These are phyloP conservation scores for Gypsophila paniculata DNA, from an alignment of 179 eudicot genomes.

Conservation along the genomic window DNA sequence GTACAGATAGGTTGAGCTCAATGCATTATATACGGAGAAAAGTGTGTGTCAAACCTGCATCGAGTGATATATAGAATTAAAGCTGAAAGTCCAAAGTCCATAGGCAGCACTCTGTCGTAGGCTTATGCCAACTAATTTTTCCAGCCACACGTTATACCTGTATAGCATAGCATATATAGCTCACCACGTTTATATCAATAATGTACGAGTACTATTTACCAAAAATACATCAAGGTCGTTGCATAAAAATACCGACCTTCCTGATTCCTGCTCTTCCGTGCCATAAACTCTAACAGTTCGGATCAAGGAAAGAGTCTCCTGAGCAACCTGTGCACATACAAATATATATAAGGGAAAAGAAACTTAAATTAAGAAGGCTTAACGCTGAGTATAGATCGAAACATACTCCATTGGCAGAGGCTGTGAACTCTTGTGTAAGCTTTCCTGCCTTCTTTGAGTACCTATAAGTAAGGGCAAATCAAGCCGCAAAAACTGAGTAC, in stretches of 20 bases:
- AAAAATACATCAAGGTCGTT: not conserved
- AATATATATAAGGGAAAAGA: not conserved
- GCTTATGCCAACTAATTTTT: slow-evolving; percentile 70
- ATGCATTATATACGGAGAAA: not conserved
- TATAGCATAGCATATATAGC: slow-evolving; percentile 9
- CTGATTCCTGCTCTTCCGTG: slow-evolving; percentile 72
- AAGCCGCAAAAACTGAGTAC: not conserved
- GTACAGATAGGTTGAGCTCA: not conserved
- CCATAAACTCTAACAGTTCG: slow-evolving; percentile 96
- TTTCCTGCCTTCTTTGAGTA: slow-evolving; percentile 93
- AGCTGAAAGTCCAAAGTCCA: slow-evolving; percentile 86
- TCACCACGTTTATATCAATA: not conserved
- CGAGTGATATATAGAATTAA: slow-evolving; percentile 80
- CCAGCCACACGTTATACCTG: slow-evolving; percentile 78
- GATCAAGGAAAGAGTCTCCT: slow-evolving; percentile 86
- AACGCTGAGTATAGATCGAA: not conserved
- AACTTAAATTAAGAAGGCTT: not conserved
- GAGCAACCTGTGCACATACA: slow-evolving; percentile 65
- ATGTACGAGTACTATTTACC: not conserved
- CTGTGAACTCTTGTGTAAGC: slow-evolving; percentile 72
- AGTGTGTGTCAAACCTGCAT: slow-evolving; percentile 54
- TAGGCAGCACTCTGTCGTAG: slow-evolving; percentile 84
- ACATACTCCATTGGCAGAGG: slow-evolving; percentile 81
- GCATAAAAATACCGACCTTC: slow-evolving; percentile 44
- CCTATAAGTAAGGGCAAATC: slow-evolving; percentile 32